Evolutionary conservation across 192 early-diverging fungal species (phyloP).

Genomic region (Oehlia diaphana): DNA sequence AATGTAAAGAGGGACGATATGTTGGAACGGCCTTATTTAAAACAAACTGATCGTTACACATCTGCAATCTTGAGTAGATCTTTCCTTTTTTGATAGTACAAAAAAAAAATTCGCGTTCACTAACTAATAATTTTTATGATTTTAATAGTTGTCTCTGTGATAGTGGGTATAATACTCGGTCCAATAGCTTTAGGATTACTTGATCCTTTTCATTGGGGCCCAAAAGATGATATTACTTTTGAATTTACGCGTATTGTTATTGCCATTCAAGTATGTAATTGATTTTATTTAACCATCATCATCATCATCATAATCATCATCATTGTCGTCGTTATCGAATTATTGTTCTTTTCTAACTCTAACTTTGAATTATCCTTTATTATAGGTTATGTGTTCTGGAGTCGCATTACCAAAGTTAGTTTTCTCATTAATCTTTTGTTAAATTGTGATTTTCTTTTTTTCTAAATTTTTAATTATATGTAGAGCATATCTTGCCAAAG

Average conservation of each 20-base stretch:
- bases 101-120: background rate
- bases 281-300: background rate
- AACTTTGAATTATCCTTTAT: background rate
- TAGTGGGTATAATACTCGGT: constrained; percentile 85
- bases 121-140: background rate
- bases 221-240: constrained; percentile 59
- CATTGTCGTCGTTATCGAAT: background rate
- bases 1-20: too few species aligned
- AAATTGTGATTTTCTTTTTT: background rate
- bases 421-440: background rate
- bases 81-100: background rate
- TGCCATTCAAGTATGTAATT: constrained; percentile 67
- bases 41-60: too few species aligned
- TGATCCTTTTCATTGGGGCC: constrained; percentile 60
- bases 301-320: too few species aligned
- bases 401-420: constrained; percentile 74
- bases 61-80: background rate
- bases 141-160: constrained; percentile 70
- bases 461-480: background rate
- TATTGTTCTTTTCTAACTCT: background rate
- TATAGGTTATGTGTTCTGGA: constrained; percentile 81
- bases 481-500: constrained; percentile 61
- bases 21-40: too few species aligned
- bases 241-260: constrained; percentile 78
- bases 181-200: constrained; percentile 70